These are phyloP conservation scores for Fimicolochytrium jonesii DNA, from an alignment of 192 early-diverging fungal genomes.

Conservation along the genomic window DNA sequence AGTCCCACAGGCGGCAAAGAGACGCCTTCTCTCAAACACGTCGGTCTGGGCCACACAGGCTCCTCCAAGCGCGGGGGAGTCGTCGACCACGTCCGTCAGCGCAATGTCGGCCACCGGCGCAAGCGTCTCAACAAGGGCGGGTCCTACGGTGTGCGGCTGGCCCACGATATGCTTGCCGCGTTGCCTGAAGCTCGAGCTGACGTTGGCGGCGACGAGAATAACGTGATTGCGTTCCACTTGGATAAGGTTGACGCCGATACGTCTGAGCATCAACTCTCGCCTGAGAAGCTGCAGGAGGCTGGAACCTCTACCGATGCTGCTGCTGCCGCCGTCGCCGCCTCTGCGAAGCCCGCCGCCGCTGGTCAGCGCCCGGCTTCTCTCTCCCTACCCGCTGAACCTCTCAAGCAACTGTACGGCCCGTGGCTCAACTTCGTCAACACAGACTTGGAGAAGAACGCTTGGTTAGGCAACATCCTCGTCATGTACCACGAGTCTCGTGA, in stretches of 20 bases:
- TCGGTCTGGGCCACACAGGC: too few relatives aligned
- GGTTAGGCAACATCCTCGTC: constrained; percentile 1
- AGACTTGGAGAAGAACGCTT: neutral
- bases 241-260: neutral
- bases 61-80: too few relatives aligned
- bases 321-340: neutral
- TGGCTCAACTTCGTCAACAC: neutral
- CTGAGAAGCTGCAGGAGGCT: neutral
- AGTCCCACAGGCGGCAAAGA: too few relatives aligned
- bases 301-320: neutral
- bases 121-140: constrained; percentile 8
- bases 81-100: too few relatives aligned
- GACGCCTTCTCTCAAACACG: too few relatives aligned
- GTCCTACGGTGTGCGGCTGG: neutral
- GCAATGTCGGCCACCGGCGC: neutral
- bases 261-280: neutral
- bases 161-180: constrained; percentile 10
- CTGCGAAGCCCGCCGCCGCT: neutral
- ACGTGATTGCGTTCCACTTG: neutral
- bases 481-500: neutral
- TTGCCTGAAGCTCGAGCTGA: neutral
- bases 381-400: neutral
- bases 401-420: constrained; percentile 7
- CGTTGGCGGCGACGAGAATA: neutral
- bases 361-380: neutral